phyloP scores from a whole-genome alignment of 2,329 filamentous ascomycete species.

The Sarocladium strictum region DNA sequence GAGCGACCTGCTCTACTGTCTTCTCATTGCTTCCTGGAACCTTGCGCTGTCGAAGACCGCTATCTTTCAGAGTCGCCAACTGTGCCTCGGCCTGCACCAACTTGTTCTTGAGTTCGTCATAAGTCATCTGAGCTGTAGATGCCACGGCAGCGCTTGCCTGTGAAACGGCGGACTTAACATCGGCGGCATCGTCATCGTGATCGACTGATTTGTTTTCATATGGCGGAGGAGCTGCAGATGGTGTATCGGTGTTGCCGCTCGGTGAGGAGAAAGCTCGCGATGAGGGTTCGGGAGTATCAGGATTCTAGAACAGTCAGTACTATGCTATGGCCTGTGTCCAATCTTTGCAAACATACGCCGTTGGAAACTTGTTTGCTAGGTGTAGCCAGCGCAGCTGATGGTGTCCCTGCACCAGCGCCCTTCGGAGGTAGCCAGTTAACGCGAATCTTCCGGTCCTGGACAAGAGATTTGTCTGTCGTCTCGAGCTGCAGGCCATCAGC shows the following conservation, averaged over 20 bases:
- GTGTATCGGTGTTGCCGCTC: conserved; percentile 23
- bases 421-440: conserved; percentile 70
- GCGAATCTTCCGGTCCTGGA: conserved; percentile 93
- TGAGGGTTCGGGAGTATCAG: conserved; percentile 36
- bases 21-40: conserved; percentile 41
- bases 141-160: conserved; percentile 22
- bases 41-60: conserved; percentile 70
- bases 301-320: conserved; percentile 18
- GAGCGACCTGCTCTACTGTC: conserved; percentile 42
- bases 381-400: conserved; percentile 24
- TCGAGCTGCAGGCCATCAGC: conserved; percentile 58
- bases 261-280: conserved; percentile 41
- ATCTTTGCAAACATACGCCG: conserved; percentile 28
- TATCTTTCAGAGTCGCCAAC: conserved; percentile 66
- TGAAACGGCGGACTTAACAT: conserved; percentile 18
- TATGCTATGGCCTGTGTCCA: neutral
- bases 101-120: conserved; percentile 64
- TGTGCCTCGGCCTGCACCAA: conserved; percentile 69
- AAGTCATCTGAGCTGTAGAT: conserved; percentile 29
- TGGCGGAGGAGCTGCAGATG: conserved; percentile 25
- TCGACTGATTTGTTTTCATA: conserved; percentile 22
- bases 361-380: conserved; percentile 36
- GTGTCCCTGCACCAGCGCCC: conserved; percentile 30
- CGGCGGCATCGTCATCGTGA: conserved; percentile 23
- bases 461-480: conserved; percentile 67